Conservation (phyloP, 192 early-diverging fungal species). For the Coemansia sp. region DNA sequence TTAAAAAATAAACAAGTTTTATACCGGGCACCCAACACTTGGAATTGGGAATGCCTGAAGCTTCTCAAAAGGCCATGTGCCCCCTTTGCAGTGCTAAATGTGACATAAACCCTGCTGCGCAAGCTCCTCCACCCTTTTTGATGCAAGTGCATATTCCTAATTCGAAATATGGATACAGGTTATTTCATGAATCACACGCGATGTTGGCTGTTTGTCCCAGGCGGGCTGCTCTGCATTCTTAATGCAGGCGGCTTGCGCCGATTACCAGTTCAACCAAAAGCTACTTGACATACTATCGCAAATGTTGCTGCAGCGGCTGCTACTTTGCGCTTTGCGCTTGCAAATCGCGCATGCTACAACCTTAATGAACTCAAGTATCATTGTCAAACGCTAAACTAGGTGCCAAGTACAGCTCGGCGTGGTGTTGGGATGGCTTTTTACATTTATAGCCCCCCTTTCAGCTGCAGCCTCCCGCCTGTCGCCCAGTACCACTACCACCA, state of each 20-base stretch:
- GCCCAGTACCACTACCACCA: not conserved
- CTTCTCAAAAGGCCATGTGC: not conserved
- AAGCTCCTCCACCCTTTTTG: not conserved
- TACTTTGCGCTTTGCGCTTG: slow-evolving; percentile 5
- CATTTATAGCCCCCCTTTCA: not conserved
- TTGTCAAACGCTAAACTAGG: not conserved
- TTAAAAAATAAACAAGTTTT: not conserved
- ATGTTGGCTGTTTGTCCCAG: not conserved
- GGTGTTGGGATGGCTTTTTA: not conserved
- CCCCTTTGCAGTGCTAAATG: not conserved
- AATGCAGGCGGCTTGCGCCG: not conserved
- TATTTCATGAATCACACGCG: not conserved
- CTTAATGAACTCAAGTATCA: not conserved
- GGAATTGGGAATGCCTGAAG: slow-evolving; percentile 8
- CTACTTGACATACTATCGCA: not conserved
- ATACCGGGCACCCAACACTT: not conserved
- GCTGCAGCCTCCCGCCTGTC: not conserved
- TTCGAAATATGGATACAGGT: not conserved
- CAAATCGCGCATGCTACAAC: not conserved
- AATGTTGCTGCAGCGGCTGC: slow-evolving; percentile 1
- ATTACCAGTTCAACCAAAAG: not conserved
- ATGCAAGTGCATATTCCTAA: not conserved
- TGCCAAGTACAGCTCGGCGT: not conserved
- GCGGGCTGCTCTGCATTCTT: not conserved
- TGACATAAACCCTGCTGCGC: not conserved